A percentile compares a stretch with the other conserved stretches of the same genome.
These are phyloP conservation scores for Rhodosporidiobolus odoratus DNA, from an alignment of 768 basidiomycete species.

Conservation along the genomic window DNA sequence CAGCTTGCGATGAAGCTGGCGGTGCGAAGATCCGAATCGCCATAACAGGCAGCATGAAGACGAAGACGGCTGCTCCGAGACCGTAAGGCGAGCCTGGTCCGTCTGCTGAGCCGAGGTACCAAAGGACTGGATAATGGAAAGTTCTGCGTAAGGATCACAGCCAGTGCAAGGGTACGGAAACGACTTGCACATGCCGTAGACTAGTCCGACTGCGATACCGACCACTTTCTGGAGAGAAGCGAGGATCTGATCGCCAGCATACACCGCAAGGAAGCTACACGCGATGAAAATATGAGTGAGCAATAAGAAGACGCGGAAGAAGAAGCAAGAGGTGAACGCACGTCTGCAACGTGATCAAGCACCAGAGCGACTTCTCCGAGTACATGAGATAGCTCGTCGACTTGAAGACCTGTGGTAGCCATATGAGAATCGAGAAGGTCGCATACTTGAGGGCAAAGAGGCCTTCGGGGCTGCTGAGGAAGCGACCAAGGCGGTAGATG, in stretches of 20 bases:
- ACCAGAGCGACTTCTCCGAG: slow-evolving; percentile 50
- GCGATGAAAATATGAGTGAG: neutral
- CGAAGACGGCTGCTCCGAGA: slow-evolving; percentile 50
- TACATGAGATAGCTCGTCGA: slow-evolving; percentile 47
- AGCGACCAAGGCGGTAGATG: slow-evolving; percentile 14
- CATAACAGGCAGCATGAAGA: slow-evolving; percentile 49
- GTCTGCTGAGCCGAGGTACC: slow-evolving; percentile 54
- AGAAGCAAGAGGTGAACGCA: slow-evolving; percentile 44
- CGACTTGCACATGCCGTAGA: slow-evolving; percentile 51
- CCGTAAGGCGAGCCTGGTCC: slow-evolving; percentile 56
- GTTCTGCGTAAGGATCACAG: neutral
- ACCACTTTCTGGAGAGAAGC: slow-evolving; percentile 51
- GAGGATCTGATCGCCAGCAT: slow-evolving; percentile 54
- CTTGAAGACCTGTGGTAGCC: slow-evolving; percentile 53
- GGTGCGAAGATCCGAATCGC: slow-evolving; percentile 55
- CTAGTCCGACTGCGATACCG: slow-evolving; percentile 51
- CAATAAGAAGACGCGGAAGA: neutral
- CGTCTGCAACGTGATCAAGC: slow-evolving; percentile 60
- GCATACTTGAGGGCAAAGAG: slow-evolving; percentile 56
- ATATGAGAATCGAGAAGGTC: slow-evolving; percentile 53
- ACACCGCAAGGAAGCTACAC: slow-evolving; percentile 49
- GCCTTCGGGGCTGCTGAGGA: slow-evolving; percentile 25
- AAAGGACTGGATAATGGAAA: slow-evolving; percentile 31
- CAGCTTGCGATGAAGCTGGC: slow-evolving; percentile 38
- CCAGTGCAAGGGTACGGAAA: too few species aligned